Evolutionary conservation across 768 basidiomycete genomes (phyloP).

Genomic region (Trametes cinnabarina): DNA sequence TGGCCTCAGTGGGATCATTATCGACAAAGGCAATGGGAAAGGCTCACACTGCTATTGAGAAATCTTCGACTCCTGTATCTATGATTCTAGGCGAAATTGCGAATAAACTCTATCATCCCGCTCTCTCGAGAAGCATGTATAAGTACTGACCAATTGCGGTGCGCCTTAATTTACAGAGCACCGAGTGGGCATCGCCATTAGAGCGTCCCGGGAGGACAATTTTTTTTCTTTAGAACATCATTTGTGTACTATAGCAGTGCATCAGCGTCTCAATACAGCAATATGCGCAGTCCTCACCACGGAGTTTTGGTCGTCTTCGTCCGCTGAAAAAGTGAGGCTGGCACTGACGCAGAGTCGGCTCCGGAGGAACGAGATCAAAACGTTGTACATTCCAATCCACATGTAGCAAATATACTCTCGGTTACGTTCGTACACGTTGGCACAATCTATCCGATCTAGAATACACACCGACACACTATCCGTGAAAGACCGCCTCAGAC

Average conservation of each 20-base stretch:
- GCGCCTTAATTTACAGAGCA: too few species aligned
- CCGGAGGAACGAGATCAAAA: too few species aligned
- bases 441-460: background rate
- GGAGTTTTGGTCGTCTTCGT: too few species aligned
- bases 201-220: too few species aligned
- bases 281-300: too few species aligned
- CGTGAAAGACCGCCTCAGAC: slow-evolving; percentile 33
- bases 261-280: too few species aligned
- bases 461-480: background rate
- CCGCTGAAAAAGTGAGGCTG: too few species aligned
- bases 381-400: background rate
- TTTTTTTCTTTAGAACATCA: too few species aligned
- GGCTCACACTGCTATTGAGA: background rate
- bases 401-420: background rate
- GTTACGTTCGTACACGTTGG: background rate
- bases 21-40: too few species aligned
- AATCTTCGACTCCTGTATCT: background rate
- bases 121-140: background rate
- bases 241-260: too few species aligned
- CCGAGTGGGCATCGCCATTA: background rate
- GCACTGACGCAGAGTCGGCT: too few species aligned
- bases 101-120: background rate
- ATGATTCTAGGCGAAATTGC: background rate
- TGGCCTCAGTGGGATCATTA: too few species aligned
- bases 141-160: background rate